Conservation (phyloP, 2,329 filamentous ascomycete genomes). For the Pseudogymnoascus sp. region DNA sequence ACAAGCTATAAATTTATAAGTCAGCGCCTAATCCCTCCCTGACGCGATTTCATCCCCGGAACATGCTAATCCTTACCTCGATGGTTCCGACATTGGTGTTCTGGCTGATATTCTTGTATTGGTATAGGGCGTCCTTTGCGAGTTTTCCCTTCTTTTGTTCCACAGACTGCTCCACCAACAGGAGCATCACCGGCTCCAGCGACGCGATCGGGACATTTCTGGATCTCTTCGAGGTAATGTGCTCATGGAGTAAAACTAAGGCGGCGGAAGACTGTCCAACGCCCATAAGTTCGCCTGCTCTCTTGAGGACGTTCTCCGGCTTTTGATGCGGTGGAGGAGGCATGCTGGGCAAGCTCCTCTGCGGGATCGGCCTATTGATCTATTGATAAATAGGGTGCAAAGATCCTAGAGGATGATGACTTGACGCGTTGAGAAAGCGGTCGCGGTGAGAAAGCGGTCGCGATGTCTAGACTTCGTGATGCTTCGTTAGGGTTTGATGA, state of each 20-base stretch:
- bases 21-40: conserved; percentile 12
- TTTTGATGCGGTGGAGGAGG: conserved; percentile 92
- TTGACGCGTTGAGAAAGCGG: not conserved
- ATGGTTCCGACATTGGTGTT: conserved; percentile 98
- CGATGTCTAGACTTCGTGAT: no score
- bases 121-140: conserved; percentile 96
- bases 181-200: conserved; percentile 95
- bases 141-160: conserved; percentile 97
- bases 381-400: not conserved
- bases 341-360: conserved; percentile 30
- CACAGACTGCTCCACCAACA: conserved; percentile 93
- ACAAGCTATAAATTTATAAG: conserved; percentile 54
- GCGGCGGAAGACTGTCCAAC: conserved; percentile 90
- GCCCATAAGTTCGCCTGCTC: conserved; percentile 96
- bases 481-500: no score
- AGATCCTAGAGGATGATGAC: not conserved
- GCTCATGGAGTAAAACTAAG: conserved; percentile 92
- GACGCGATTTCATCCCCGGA: not conserved
- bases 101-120: conserved; percentile 99
- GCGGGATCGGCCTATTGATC: no score
- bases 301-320: conserved; percentile 98
- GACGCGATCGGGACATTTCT: conserved; percentile 95
- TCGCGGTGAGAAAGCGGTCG: not conserved
- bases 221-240: conserved; percentile 97
- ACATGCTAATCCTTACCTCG: conserved; percentile 53